Evolutionary conservation across 192 early-diverging fungal genomes (phyloP).

Genomic region (Spizellomyces punctatus): DNA sequence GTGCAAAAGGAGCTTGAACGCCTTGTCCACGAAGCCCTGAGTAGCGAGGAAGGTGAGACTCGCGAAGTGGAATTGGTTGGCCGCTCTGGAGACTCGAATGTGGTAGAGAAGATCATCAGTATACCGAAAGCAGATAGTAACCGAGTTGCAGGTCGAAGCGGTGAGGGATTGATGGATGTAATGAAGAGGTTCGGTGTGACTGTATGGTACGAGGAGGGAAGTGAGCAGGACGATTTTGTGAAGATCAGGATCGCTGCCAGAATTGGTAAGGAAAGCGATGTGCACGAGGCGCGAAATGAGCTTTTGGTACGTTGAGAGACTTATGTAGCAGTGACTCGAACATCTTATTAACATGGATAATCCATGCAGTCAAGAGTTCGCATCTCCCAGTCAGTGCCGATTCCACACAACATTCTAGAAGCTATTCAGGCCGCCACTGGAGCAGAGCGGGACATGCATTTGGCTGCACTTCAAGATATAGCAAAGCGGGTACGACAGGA

Average conservation of each 20-base stretch:
- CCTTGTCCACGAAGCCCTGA: constrained; percentile 36
- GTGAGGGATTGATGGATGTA: constrained; percentile 39
- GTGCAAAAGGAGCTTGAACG: constrained; percentile 28
- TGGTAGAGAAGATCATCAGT: constrained; percentile 9
- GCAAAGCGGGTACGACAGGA: constrained; percentile 42
- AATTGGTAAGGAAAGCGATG: constrained; percentile 16
- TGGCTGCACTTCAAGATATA: constrained; percentile 43
- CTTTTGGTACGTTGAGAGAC: constrained; percentile 2
- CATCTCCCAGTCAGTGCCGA: too few relatives aligned
- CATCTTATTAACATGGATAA: too few relatives aligned
- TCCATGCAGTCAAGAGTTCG: too few relatives aligned
- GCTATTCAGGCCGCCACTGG: background rate
- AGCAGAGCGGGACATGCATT: constrained; percentile 21
- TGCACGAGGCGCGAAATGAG: constrained; percentile 8
- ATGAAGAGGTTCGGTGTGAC: constrained; percentile 41
- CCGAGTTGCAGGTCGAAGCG: constrained; percentile 34
- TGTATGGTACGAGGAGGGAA: constrained; percentile 29
- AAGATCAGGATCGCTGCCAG: constrained; percentile 21
- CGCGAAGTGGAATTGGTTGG: constrained; percentile 6
- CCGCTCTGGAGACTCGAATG: constrained; percentile 2
- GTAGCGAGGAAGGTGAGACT: background rate
- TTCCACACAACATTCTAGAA: too few relatives aligned
- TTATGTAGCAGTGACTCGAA: too few relatives aligned
- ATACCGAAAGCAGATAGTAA: constrained; percentile 46
- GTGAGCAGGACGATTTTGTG: constrained; percentile 22